A percentile compares a stretch with the other conserved stretches of the same genome.
Conservation (phyloP, 495 filamentous ascomycete species). For the Cercophora newfieldiana region DNA sequence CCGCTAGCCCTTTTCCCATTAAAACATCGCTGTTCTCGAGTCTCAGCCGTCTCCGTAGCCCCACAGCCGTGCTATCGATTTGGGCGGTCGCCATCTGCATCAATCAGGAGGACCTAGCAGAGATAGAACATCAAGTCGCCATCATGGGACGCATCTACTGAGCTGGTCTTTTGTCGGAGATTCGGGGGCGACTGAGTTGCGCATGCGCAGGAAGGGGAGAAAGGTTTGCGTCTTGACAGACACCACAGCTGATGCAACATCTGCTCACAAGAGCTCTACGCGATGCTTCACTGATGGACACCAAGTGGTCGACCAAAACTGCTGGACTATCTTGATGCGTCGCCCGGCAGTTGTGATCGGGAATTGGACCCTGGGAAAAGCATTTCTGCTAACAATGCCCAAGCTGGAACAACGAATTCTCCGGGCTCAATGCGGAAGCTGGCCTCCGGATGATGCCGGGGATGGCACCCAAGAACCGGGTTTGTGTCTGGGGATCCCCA, state of each 20-base stretch:
- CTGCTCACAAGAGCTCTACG: not conserved
- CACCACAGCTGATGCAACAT: not conserved
- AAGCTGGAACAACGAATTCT: not conserved
- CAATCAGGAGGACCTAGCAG: not conserved
- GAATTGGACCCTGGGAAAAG: not conserved
- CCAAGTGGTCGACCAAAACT: not conserved
- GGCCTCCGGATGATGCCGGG: not conserved
- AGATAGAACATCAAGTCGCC: not conserved
- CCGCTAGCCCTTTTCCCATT: not conserved
- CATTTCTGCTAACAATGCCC: too few relatives aligned
- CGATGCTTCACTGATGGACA: not conserved
- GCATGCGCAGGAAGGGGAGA: too few relatives aligned
- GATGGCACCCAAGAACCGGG: constrained; percentile 1
- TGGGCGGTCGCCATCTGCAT: constrained; percentile 3
- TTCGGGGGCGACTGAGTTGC: too few relatives aligned
- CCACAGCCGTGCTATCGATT: not conserved
- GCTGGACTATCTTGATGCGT: not conserved
- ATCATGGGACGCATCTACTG: not conserved
- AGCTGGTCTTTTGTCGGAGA: too few relatives aligned
- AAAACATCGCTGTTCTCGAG: not conserved
- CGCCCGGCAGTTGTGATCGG: not conserved
- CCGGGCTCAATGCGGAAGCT: not conserved
- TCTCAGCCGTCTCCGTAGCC: not conserved
- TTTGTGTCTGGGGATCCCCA: not conserved
- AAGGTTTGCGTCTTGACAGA: too few relatives aligned